phyloP scores from a whole-genome alignment of 2,329 filamentous ascomycete species.

The Albifimbria verrucaria region DNA sequence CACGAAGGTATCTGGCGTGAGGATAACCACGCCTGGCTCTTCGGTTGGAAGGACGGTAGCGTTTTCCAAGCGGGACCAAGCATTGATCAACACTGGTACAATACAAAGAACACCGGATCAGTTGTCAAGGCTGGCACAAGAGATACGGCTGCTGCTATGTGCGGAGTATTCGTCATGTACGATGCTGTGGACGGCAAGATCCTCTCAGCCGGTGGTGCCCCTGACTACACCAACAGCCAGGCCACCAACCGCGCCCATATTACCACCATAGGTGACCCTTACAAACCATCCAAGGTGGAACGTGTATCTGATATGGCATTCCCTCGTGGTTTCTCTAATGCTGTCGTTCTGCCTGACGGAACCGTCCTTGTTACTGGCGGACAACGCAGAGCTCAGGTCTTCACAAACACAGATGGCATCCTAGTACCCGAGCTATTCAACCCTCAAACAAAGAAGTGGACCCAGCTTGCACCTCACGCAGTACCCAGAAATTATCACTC shows the following conservation, averaged over 20 bases:
- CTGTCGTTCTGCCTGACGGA: conserved; percentile 43
- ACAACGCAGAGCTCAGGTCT: conserved; percentile 37
- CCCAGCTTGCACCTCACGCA: conserved; percentile 29
- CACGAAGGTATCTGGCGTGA: conserved; percentile 47
- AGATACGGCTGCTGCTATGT: conserved; percentile 44
- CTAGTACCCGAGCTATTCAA: conserved; percentile 44
- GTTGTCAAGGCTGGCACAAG: conserved; percentile 18
- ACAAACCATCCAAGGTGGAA: conserved; percentile 11
- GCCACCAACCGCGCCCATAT: conserved; percentile 42
- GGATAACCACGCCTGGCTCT: conserved; percentile 30
- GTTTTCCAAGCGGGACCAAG: conserved; percentile 56
- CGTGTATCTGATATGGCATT: conserved; percentile 28
- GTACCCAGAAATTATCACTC: conserved; percentile 49
- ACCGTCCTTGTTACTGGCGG: conserved; percentile 34
- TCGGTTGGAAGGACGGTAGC: conserved; percentile 41
- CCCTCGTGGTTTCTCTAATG: conserved; percentile 38
- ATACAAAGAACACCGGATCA: conserved; percentile 37
- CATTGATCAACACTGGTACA: conserved; percentile 55
- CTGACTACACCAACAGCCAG: conserved; percentile 36
- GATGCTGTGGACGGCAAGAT: conserved; percentile 56
- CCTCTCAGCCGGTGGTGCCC: conserved; percentile 44
- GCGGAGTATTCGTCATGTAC: conserved; percentile 51
- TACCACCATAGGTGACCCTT: conserved; percentile 38
- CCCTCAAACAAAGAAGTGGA: conserved; percentile 37
- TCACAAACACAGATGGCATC: conserved; percentile 39